A percentile compares a stretch with the other conserved stretches of the same genome.
These are phyloP conservation scores for Schoenoplectus tabernaemontani DNA, from an alignment of 202 grass and related monocot genomes.

Conservation along the genomic window DNA sequence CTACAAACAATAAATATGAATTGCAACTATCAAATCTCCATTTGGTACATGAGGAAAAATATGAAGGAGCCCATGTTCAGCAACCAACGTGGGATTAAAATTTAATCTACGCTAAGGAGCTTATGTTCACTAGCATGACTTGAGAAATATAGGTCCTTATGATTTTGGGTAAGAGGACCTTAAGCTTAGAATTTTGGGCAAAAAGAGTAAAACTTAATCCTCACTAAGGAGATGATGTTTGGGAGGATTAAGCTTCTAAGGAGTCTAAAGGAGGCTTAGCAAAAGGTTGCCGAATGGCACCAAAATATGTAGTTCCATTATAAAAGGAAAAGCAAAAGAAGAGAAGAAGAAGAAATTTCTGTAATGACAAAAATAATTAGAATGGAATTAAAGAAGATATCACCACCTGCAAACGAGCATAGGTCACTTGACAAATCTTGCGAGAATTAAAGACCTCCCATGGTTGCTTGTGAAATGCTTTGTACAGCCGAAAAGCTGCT, in stretches of 20 bases:
- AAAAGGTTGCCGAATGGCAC: background rate
- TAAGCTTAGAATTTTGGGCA: background rate
- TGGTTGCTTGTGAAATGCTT: conserved; percentile 86
- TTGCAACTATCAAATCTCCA: no score
- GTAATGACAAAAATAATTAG: background rate
- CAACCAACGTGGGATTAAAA: no score
- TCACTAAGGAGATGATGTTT: background rate
- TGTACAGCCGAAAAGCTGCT: conserved; percentile 77
- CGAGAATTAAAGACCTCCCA: conserved; percentile 98
- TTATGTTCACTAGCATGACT: no score
- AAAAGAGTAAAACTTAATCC: background rate
- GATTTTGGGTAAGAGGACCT: background rate
- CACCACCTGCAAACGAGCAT: conserved; percentile 78
- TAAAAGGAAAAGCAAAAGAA: no score
- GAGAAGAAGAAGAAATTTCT: background rate
- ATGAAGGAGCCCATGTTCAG: no score
- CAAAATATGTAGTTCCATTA: no score
- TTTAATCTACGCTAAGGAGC: no score
- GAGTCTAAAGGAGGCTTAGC: background rate
- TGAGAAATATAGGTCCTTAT: no score
- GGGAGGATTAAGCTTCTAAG: background rate
- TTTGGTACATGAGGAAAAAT: no score
- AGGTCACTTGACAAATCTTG: conserved; percentile 99
- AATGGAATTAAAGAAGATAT: background rate
- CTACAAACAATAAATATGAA: background rate